Evolutionary conservation across 1,284 basidiomycete genomes (phyloP).

Genomic region (Moesziomyces globuligerus): DNA sequence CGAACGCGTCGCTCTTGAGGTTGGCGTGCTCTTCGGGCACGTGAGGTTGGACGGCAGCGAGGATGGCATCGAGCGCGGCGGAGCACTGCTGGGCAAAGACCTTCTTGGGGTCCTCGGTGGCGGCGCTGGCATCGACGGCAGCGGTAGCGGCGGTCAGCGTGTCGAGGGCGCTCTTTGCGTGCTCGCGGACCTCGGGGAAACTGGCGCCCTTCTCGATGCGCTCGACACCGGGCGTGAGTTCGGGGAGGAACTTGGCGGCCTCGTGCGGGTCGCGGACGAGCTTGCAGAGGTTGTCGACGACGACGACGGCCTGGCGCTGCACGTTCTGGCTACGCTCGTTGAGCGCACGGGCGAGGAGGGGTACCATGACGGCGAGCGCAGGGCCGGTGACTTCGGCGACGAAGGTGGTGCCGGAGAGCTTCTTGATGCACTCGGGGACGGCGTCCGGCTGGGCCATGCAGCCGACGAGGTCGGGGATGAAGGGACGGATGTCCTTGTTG

Average conservation of each 20-base stretch:
- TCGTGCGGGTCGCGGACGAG: slow-evolving; percentile 91
- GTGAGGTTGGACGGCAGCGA: slow-evolving; percentile 50
- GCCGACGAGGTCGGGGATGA: slow-evolving; percentile 87
- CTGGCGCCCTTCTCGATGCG: slow-evolving; percentile 90
- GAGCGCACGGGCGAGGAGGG: slow-evolving; percentile 87
- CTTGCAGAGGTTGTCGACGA: slow-evolving; percentile 97
- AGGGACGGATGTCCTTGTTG: slow-evolving; percentile 91
- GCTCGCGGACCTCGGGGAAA: slow-evolving; percentile 83
- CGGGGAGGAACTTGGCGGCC: slow-evolving; percentile 87
- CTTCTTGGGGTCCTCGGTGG: slow-evolving; percentile 58
- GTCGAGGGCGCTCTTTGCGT: slow-evolving; percentile 60
- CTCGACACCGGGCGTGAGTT: slow-evolving; percentile 89
- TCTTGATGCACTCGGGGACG: slow-evolving; percentile 94
- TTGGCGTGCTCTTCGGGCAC: slow-evolving; percentile 52
- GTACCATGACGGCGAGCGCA: slow-evolving; percentile 93
- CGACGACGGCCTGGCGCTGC: slow-evolving; percentile 78
- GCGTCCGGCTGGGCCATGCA: slow-evolving; percentile 83
- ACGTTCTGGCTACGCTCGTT: slow-evolving; percentile 89
- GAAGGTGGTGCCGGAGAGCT: slow-evolving; percentile 91
- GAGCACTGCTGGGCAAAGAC: slow-evolving; percentile 47
- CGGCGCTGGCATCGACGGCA: slow-evolving; percentile 44
- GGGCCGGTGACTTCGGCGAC: slow-evolving; percentile 97
- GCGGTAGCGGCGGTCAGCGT: slow-evolving; percentile 58
- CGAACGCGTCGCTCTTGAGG: slow-evolving; percentile 58
- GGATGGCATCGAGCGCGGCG: slow-evolving; percentile 54